Conservation (phyloP, 345 rosid genomes). For the Boechera retrofracta region DNA sequence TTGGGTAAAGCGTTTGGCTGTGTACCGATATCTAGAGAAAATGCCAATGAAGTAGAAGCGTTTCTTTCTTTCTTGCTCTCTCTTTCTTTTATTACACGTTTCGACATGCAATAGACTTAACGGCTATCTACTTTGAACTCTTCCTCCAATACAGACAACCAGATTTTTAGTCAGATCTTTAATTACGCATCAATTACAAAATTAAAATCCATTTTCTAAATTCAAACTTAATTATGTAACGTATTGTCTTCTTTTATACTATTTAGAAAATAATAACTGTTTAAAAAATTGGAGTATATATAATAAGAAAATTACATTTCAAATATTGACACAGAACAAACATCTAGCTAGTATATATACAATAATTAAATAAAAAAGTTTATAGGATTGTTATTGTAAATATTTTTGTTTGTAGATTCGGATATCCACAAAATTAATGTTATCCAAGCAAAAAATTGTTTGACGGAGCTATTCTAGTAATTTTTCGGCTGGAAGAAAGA, state of each 20-base stretch:
- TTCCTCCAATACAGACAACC: slow-evolving; percentile 1
- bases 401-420: not conserved
- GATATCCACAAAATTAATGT: not conserved
- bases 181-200: not conserved
- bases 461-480: not conserved
- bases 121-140: slow-evolving; percentile 41
- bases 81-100: slow-evolving; percentile 50
- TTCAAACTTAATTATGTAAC: not conserved
- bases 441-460: not conserved
- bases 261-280: not conserved
- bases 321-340: too few species aligned
- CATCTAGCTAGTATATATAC: too few species aligned
- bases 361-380: too few species aligned
- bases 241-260: not conserved
- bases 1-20: slow-evolving; percentile 43
- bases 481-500: not conserved
- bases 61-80: slow-evolving; percentile 47
- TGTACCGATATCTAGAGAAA: slow-evolving; percentile 24
- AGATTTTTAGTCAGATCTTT: not conserved
- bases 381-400: not conserved
- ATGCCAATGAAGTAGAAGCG: slow-evolving; percentile 38
- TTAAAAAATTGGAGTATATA: not conserved
- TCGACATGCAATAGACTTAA: slow-evolving; percentile 57
- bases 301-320: not conserved
- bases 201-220: not conserved